Evolutionary conservation across 371 early-diverging fungal species (phyloP), one percentile per base, ranked within the genome.

Genomic region (Quaeritorhiza haematococci): DNA sequence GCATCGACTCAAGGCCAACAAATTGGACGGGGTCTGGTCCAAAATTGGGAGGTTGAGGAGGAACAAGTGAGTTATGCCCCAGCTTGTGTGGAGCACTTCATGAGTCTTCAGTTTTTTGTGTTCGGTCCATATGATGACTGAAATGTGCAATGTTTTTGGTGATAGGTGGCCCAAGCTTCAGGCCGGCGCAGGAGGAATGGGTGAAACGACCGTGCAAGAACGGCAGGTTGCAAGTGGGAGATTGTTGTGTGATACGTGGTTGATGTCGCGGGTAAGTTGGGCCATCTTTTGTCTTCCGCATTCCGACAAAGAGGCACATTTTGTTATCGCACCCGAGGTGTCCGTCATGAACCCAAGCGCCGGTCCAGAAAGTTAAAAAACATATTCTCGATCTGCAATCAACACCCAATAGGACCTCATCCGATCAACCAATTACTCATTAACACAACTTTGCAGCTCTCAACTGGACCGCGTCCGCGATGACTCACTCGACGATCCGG

Each of bases 221-320:
- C 65, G 84, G 45, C 73, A 73, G 45, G 69, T 95, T 41, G 84
- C 90, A 61, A 82, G 85, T 33, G 98, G 98, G n/a, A 83, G 98
- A 46, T 72, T 98, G 7, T 74, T 96, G 23, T 94, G 96, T 58
- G 98, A 98, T 62, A 96, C 97, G 0, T 98, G 93, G 58, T 68
- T 91, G 55, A 85, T 89, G 3, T 84, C 94, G 43, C 92, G 92
- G 56, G 74, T 74, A 29, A 32, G 55, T 43, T 28, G 19, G 8
- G 23, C 27, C 33, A 24, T 0, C 23, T 55, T 30, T 32, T 71
- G 35, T 38, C 43, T 42, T 3, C 24, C 44, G 3, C 10, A 24
- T 33, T 58, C 5, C 21, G 5, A 15, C 5, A n/a, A 13, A 29
- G 26, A 62, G 59, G 60, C 55, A 43, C 59, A 61, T 38, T 49